phyloP scores from a whole-genome alignment of 106 monocot genomes.

The Platanthera guangdongensis region DNA sequence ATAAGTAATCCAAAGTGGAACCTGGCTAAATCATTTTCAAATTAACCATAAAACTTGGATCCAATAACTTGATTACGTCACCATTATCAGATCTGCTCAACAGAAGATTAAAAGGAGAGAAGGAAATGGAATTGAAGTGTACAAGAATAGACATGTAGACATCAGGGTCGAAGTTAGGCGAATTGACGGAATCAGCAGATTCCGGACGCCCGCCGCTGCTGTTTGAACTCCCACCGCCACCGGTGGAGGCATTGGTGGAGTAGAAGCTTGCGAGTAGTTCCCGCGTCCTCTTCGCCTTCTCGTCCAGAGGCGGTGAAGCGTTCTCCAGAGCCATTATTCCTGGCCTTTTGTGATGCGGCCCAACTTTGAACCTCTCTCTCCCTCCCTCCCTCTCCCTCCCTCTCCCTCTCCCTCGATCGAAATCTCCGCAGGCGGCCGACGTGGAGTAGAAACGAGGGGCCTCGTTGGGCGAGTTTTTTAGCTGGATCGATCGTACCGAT shows the following conservation, averaged over 20 bases:
- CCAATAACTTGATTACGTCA: background rate
- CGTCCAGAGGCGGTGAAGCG: constrained; percentile 53
- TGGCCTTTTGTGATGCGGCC: too few species aligned
- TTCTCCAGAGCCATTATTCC: constrained; percentile 21
- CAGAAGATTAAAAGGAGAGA: background rate
- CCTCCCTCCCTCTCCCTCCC: background rate
- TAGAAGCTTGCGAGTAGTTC: constrained; percentile 99
- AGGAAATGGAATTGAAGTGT: background rate
- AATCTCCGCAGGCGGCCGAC: too few species aligned
- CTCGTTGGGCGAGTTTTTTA: too few species aligned
- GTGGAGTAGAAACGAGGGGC: too few species aligned
- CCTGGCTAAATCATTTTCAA: background rate
- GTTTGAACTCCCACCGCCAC: background rate
- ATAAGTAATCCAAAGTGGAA: background rate
- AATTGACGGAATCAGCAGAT: constrained; percentile 77
- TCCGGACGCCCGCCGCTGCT: constrained; percentile 13
- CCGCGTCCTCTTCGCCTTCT: constrained; percentile 88
- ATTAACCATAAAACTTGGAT: background rate
- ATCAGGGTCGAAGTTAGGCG: constrained; percentile 68
- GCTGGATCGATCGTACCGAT: too few species aligned
- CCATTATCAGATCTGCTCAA: background rate
- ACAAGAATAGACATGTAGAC: constrained; percentile 87
- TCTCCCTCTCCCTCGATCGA: background rate
- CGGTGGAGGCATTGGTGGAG: constrained; percentile 42
- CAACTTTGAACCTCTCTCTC: constrained; percentile 3